These are phyloP conservation scores for Vitis rupestris DNA, from an alignment of 164 flowering plant species.

Conservation along the genomic window DNA sequence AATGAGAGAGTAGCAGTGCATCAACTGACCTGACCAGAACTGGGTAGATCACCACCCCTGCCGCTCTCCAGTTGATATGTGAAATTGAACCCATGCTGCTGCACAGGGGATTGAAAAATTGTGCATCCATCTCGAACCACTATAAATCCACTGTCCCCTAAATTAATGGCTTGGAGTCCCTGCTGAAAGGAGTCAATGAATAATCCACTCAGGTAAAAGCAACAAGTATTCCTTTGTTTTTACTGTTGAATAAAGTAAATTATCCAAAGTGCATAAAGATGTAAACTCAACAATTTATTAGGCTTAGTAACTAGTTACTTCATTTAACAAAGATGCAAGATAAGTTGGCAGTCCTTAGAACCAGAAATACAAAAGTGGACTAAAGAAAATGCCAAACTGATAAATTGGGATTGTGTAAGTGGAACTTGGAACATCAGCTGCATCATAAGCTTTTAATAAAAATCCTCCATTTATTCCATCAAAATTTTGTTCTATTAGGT, in stretches of 20 bases:
- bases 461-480: too few species aligned
- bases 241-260: not conserved
- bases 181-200: conserved; percentile 18
- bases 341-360: not conserved
- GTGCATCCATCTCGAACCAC: conserved; percentile 60
- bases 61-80: conserved; percentile 64
- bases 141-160: conserved; percentile 78
- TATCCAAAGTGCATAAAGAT: not conserved
- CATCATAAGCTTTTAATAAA: too few species aligned
- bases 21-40: conserved; percentile 66
- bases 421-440: too few species aligned
- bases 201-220: not conserved
- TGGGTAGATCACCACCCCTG: conserved; percentile 48
- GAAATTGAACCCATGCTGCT: conserved; percentile 70
- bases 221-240: not conserved
- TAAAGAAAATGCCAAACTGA: too few species aligned
- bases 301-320: not conserved
- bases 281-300: not conserved
- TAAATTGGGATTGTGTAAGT: too few species aligned
- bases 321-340: not conserved
- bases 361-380: not conserved
- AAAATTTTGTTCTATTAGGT: too few species aligned
- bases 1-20: not conserved
- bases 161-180: conserved; percentile 66
- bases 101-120: conserved; percentile 63